Percentiles rank a stretch among this genome's conserved stretches.
phyloP scores from a whole-genome alignment of 2,329 filamentous ascomycete genomes.

The Xylaria arbuscula region DNA sequence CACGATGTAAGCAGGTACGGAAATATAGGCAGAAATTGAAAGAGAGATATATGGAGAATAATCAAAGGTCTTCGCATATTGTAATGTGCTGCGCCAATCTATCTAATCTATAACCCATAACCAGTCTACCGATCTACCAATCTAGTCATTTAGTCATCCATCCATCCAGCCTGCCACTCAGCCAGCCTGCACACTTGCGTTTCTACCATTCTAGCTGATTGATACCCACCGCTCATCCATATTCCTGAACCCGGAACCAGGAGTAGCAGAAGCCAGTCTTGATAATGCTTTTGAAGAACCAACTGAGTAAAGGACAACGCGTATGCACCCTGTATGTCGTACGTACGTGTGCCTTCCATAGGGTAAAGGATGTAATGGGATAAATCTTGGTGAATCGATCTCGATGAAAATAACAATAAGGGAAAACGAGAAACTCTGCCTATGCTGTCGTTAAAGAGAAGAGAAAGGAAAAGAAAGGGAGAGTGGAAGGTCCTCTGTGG shows the following conservation, averaged over 20 bases:
- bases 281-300: no score
- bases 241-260: not conserved
- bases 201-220: not conserved
- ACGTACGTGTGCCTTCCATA: no score
- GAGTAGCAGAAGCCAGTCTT: no score
- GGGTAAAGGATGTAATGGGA: not conserved
- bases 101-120: not conserved
- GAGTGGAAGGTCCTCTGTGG: not conserved
- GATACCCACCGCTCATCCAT: not conserved
- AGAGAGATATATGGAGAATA: not conserved
- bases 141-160: no score
- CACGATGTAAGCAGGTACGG: not conserved
- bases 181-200: no score
- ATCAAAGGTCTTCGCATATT: not conserved
- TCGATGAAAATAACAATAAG: no score
- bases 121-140: not conserved
- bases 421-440: not conserved
- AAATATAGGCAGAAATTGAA: no score
- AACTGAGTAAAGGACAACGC: no score
- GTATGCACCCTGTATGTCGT: no score
- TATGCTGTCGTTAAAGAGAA: not conserved
- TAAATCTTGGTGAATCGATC: not conserved
- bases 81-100: not conserved
- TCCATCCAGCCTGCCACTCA: no score
- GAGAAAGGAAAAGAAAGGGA: no score